Base-by-base conservation (phyloP, 768 basidiomycete species). In the Suillus plorans region DNA sequence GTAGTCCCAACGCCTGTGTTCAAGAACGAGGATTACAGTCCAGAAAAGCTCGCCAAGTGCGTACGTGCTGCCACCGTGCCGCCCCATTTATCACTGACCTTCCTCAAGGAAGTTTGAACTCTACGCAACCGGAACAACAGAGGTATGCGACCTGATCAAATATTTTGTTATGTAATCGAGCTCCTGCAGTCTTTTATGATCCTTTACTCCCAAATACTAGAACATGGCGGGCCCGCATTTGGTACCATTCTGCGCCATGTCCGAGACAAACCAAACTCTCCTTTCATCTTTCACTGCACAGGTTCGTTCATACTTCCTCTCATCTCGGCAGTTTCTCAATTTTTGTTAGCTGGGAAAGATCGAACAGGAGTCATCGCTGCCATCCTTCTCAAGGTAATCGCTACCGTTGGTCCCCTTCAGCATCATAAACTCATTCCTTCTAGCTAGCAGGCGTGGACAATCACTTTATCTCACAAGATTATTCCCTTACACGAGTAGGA, bases 1-100 rank as follows among this genome's bases (percentile, higher is more conserved):
- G 74, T 92, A 61, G 55, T 86, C 18, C 87, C 83, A 62, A 78
- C 80, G 16, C 91, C 92, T 1, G 89, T 93, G 61, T 85, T 85
- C 66, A 78, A 83, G 69, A 86, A 79, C 55, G 88, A 88, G 72
- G 92, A 94, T 72, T 93, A 93, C 74, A 92, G 90, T 72, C 91
- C 91, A 25, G 89, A 92, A 76, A 86, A 82, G 77, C 89, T 94
- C 86, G 89, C 92, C 70, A 89, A 85, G 91, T 92, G 78, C 78
- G 90, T 87, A 78, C 80, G 80, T 82, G 78, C 70, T 68, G 57
- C 64, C 34, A 45, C 16, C 10, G n/a, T 14, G 18, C 39, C 34
- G 16, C 28, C 31, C 45, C 25, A 36, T 50, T 7, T 28, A 25
- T 45, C 47, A 42, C 12, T 60, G 37, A 42, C 47, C 49, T 57